These are phyloP conservation scores for Acanthamoeba healyi DNA, from an alignment of 208 protist species.

Conservation along the genomic window DNA sequence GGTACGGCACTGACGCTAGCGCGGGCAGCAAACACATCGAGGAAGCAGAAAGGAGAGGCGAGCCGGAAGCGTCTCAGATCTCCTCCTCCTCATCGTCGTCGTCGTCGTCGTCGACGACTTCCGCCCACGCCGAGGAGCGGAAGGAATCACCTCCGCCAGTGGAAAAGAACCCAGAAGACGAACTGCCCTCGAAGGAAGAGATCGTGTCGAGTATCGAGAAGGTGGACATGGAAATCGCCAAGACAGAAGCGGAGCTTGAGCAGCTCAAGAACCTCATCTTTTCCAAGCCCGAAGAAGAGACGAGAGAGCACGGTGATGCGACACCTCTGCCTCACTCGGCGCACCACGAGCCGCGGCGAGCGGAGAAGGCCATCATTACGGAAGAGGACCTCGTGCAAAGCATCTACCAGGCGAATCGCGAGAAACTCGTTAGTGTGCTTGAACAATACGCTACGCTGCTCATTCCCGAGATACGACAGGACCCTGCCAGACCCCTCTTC, in stretches of 20 bases:
- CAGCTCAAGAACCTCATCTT: constrained; percentile 58
- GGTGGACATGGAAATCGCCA: constrained; percentile 75
- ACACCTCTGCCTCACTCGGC: neutral
- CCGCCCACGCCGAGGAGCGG: no score
- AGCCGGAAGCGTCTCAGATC: neutral
- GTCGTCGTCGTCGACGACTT: no score
- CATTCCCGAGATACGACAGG: constrained; percentile 58
- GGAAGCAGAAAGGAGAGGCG: neutral
- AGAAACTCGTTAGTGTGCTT: constrained; percentile 47
- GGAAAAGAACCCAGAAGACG: constrained; percentile 34
- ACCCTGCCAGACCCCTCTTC: constrained; percentile 27
- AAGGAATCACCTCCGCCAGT: neutral
- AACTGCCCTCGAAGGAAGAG: constrained; percentile 69
- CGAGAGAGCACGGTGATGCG: constrained; percentile 13
- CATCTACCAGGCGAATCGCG: constrained; percentile 71
- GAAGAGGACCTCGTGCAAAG: constrained; percentile 53
- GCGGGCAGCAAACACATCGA: neutral
- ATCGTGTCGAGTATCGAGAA: constrained; percentile 74
- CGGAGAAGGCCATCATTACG: constrained; percentile 27
- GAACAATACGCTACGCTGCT: constrained; percentile 74
- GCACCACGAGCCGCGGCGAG: neutral
- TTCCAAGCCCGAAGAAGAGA: constrained; percentile 52
- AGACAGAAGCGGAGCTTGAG: constrained; percentile 65
- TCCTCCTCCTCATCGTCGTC: neutral
- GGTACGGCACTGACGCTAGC: neutral